Base-by-base conservation (phyloP, 345 rosid species). In the Tarenaya hassleriana region DNA sequence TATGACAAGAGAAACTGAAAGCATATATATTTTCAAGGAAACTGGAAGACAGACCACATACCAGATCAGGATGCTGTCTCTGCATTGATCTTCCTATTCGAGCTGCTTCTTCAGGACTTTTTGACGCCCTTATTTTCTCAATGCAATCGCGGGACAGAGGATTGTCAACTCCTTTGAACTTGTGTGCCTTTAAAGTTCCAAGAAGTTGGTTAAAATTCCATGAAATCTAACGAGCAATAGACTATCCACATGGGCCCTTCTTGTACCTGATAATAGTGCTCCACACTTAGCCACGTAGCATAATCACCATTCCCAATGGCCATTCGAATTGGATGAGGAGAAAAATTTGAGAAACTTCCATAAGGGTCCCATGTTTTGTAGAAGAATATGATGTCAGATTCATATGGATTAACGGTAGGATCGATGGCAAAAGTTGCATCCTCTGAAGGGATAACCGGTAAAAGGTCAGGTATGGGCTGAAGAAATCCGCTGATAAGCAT, bases 21-120 rank as follows among this genome's bases (percentile, higher is more conserved):
- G 29, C 5, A 5, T 24, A 13, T 17, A n/a, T n/a, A n/a, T 13
- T 18, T 32, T 20, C 12, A 33, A 17, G 31, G 47, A 60, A 29
- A 43, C 55, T 37, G 14, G 52, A n/a, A 56, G 19, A 12, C 13
- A 34, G 31, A 53, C 16, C 61, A 47, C 75, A 52, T 69, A 89
- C 97, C 88, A 78, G 72, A 65, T 80, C 49, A 39, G 89, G 87
- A 51, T 47, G 63, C 47, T 60, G 79, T 69, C 80, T 76, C 68
- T 75, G 96, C 57, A 68, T 61, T 60, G 72, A 61, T 72, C 98
- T 78, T 49, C 98, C 96, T 41, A 82, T 66, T 40, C 77, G 52
- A 29, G 98, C 95, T 55, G 96, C 96, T 75, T 86, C 96, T 65
- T 91, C 98, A 7, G 95, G 96, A 75, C 98, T 75, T 60, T 51